A percentile compares a stretch with the other conserved stretches of the same genome.
Evolutionary conservation across 345 rosid genomes (phyloP).

Genomic region (Balakata baccata): DNA sequence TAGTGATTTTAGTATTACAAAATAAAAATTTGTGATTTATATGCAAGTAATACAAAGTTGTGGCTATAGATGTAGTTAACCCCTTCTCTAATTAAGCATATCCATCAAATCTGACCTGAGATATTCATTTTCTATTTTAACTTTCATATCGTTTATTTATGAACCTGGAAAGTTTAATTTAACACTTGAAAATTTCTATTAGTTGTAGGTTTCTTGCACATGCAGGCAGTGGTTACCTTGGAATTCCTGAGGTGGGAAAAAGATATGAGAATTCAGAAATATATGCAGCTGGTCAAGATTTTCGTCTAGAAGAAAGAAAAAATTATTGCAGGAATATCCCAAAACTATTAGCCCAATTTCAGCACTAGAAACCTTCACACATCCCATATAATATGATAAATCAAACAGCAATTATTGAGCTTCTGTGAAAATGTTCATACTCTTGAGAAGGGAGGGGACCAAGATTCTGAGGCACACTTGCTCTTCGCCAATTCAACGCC

Average conservation of each 20-base stretch:
- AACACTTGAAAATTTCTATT: no score
- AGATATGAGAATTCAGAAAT: neutral
- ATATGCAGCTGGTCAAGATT: neutral
- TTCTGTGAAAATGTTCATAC: neutral
- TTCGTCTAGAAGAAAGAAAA: neutral
- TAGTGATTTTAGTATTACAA: no score
- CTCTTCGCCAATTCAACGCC: neutral
- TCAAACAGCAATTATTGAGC: conserved; percentile 8
- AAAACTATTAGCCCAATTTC: neutral
- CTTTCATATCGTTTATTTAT: no score
- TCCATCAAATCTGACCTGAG: no score
- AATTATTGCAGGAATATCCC: neutral
- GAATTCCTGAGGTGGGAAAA: neutral
- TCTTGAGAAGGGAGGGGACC: neutral
- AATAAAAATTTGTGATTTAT: no score
- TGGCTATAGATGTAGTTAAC: no score
- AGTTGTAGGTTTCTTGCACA: no score
- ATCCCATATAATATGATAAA: conserved; percentile 2
- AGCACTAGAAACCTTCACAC: no score
- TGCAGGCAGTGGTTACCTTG: neutral
- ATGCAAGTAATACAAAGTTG: no score
- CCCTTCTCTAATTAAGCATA: no score
- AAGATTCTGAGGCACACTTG: neutral
- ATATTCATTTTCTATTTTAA: no score
- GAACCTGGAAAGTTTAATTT: no score